These are phyloP conservation scores for Verticillium klebahnii DNA, from an alignment of 2,329 filamentous ascomycete species.

Conservation along the genomic window DNA sequence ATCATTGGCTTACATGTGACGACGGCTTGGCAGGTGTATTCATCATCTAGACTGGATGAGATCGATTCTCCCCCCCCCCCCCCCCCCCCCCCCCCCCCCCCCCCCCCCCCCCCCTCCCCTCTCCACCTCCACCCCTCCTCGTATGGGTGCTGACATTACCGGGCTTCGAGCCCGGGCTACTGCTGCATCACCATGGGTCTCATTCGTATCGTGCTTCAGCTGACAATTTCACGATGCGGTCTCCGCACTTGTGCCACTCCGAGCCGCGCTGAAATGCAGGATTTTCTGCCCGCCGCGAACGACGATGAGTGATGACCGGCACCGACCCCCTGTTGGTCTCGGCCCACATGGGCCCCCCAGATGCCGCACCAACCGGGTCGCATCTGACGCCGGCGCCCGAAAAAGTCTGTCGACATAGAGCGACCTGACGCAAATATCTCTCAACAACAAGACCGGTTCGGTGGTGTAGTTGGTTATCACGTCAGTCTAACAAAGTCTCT, in stretches of 20 bases:
- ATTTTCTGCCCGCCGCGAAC: background rate
- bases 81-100: too few species aligned
- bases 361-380: background rate
- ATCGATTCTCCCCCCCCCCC: too few species aligned
- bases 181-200: too few species aligned
- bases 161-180: too few species aligned
- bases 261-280: background rate
- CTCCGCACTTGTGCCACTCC: too few species aligned
- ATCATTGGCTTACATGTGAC: background rate
- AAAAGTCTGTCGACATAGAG: background rate
- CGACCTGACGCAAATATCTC: too few species aligned
- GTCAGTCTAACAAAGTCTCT: slow-evolving; percentile 34
- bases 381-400: background rate
- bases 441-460: background rate
- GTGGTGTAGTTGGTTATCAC: slow-evolving; percentile 42
- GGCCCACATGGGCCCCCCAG: background rate
- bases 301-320: background rate
- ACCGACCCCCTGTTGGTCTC: background rate
- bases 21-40: background rate
- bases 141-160: too few species aligned
- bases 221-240: too few species aligned
- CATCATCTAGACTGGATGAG: too few species aligned
- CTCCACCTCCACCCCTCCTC: too few species aligned
- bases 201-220: too few species aligned
- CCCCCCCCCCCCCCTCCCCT: too few species aligned